These are phyloP conservation scores for Multifurca ochricompacta DNA, from an alignment of 768 basidiomycete genomes.

Conservation along the genomic window DNA sequence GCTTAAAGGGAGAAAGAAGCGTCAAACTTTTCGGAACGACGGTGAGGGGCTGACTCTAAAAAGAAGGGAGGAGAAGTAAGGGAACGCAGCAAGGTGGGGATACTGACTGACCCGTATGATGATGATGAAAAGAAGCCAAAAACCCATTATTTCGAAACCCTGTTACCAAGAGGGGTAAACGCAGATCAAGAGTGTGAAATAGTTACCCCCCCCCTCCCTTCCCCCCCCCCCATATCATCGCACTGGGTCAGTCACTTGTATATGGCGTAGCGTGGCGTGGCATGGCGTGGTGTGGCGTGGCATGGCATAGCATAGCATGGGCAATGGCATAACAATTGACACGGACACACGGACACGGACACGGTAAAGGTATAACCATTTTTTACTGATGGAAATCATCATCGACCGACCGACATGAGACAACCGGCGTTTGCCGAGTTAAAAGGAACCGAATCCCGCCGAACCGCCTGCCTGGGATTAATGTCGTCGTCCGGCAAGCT, in stretches of 20 bases:
- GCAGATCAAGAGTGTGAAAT: slow-evolving; percentile 14
- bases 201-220: too few species aligned
- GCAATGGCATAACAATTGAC: too few species aligned
- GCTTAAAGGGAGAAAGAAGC: too few species aligned
- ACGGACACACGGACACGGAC: not conserved
- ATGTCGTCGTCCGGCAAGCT: slow-evolving; percentile 14
- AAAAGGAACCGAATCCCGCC: not conserved
- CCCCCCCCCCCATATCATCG: too few species aligned
- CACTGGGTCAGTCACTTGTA: too few species aligned
- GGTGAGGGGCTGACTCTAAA: too few species aligned
- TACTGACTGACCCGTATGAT: not conserved
- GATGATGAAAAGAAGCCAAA: not conserved
- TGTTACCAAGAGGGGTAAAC: slow-evolving; percentile 13
- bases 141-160: slow-evolving; percentile 2
- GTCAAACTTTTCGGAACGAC: too few species aligned
- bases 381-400: slow-evolving; percentile 8
- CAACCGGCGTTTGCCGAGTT: slow-evolving; percentile 7
- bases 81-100: not conserved
- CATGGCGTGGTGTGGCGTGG: not conserved
- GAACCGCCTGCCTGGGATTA: not conserved
- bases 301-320: not conserved
- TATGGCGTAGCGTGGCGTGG: not conserved
- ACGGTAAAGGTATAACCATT: not conserved
- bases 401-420: not conserved
- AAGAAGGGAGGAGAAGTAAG: not conserved